Percentiles rank a stretch among this genome's conserved stretches.
These are phyloP conservation scores for Senna siamea DNA, from an alignment of 306 rosid genomes.

Conservation along the genomic window DNA sequence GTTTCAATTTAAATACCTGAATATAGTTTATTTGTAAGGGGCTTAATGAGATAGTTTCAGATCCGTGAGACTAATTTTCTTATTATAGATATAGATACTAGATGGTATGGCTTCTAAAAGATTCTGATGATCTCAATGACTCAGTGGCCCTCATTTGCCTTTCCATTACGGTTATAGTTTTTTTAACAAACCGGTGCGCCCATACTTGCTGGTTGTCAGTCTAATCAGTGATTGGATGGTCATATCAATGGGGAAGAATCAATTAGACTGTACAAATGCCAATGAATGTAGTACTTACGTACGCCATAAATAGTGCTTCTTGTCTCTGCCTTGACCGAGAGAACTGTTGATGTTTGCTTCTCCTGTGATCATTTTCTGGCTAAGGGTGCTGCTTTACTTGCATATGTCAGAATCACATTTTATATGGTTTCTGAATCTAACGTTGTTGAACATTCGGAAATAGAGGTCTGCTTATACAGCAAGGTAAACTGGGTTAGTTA, in stretches of 20 bases:
- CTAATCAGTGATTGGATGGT: background rate
- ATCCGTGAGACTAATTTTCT: background rate
- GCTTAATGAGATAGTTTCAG: constrained; percentile 1
- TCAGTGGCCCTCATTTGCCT: background rate
- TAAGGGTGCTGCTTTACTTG: background rate
- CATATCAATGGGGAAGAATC: background rate
- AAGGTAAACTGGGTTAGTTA: background rate
- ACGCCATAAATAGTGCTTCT: background rate
- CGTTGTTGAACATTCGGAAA: too few species aligned
- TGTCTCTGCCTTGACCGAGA: too few species aligned
- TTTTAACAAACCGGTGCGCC: background rate
- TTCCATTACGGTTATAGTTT: background rate
- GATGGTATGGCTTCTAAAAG: background rate
- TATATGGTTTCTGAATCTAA: too few species aligned
- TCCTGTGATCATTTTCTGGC: background rate
- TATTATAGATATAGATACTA: background rate
- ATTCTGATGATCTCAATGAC: background rate
- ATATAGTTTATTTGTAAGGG: background rate
- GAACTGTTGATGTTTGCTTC: background rate
- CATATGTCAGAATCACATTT: background rate
- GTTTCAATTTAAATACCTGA: background rate
- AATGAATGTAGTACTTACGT: background rate
- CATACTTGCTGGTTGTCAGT: background rate
- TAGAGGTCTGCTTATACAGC: background rate
- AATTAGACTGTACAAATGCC: background rate